Evolutionary conservation across 805 yeast species (phyloP).

Genomic region (Suhomyces kilbournensis): DNA sequence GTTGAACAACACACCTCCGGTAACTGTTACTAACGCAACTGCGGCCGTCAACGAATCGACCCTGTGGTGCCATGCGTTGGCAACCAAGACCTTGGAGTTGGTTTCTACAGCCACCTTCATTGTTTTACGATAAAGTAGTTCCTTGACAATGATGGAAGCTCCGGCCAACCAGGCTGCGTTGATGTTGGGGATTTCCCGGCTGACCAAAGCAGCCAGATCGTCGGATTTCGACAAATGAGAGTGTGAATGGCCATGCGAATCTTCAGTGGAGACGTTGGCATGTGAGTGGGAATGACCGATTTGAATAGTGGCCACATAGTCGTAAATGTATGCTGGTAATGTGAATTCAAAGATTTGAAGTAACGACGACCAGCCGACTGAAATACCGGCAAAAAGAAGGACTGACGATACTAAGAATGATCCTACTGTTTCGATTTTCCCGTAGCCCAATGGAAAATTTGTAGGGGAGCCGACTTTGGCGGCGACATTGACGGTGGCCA

Average conservation of each 20-base stretch:
- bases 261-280: slow-evolving; percentile 13
- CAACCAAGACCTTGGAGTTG: slow-evolving; percentile 85
- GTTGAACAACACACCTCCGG: slow-evolving; percentile 75
- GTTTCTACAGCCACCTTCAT: slow-evolving; percentile 71
- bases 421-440: slow-evolving; percentile 90
- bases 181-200: slow-evolving; percentile 47
- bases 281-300: slow-evolving; percentile 55
- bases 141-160: slow-evolving; percentile 83
- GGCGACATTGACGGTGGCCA: slow-evolving; percentile 82
- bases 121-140: slow-evolving; percentile 82
- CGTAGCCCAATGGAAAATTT: slow-evolving; percentile 82
- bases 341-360: slow-evolving; percentile 64
- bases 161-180: slow-evolving; percentile 97
- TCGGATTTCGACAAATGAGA: slow-evolving; percentile 22
- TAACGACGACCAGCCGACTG: slow-evolving; percentile 85
- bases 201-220: background rate
- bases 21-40: slow-evolving; percentile 85
- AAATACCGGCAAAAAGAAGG: slow-evolving; percentile 79
- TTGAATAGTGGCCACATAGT: slow-evolving; percentile 48
- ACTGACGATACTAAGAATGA: slow-evolving; percentile 84
- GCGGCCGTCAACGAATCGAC: slow-evolving; percentile 89
- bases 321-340: slow-evolving; percentile 60
- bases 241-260: slow-evolving; percentile 12
- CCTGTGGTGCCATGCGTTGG: slow-evolving; percentile 99
- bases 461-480: slow-evolving; percentile 53